phyloP scores from a whole-genome alignment of 352 stramenopile species.

The Globisporangium rhizosaccharum region DNA sequence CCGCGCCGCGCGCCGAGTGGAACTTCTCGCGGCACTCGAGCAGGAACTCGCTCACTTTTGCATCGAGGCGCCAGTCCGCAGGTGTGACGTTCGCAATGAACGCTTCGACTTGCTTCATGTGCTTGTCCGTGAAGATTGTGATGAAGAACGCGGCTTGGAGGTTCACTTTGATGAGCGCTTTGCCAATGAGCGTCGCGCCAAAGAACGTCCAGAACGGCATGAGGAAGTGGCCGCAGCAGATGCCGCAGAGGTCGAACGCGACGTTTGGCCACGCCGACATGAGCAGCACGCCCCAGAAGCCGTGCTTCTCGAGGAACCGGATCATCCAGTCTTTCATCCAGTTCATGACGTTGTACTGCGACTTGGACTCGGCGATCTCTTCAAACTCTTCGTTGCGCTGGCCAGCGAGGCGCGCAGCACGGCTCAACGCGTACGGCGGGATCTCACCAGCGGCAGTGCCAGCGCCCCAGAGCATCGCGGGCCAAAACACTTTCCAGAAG shows the following conservation, averaged over 20 bases:
- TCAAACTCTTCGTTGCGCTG: slow-evolving; percentile 89
- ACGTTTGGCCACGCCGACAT: slow-evolving; percentile 94
- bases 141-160: slow-evolving; percentile 89
- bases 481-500: slow-evolving; percentile 88
- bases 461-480: slow-evolving; percentile 90
- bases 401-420: slow-evolving; percentile 75
- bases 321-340: slow-evolving; percentile 93
- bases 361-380: slow-evolving; percentile 80
- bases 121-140: slow-evolving; percentile 85
- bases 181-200: slow-evolving; percentile 91
- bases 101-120: slow-evolving; percentile 81
- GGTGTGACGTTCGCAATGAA: slow-evolving; percentile 78
- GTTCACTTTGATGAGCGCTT: slow-evolving; percentile 91
- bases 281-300: slow-evolving; percentile 91
- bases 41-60: slow-evolving; percentile 80
- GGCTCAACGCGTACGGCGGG: slow-evolving; percentile 90
- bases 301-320: slow-evolving; percentile 85
- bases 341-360: slow-evolving; percentile 86
- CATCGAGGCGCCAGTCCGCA: slow-evolving; percentile 64
- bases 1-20: slow-evolving; percentile 66
- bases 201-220: slow-evolving; percentile 97
- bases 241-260: slow-evolving; percentile 92
- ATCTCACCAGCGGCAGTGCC: slow-evolving; percentile 93
- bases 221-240: slow-evolving; percentile 93
- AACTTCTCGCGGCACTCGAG: slow-evolving; percentile 86